Evolutionary conservation across 1,284 basidiomycete genomes (phyloP).

Genomic region (Microbotryum silenes-acaulis): DNA sequence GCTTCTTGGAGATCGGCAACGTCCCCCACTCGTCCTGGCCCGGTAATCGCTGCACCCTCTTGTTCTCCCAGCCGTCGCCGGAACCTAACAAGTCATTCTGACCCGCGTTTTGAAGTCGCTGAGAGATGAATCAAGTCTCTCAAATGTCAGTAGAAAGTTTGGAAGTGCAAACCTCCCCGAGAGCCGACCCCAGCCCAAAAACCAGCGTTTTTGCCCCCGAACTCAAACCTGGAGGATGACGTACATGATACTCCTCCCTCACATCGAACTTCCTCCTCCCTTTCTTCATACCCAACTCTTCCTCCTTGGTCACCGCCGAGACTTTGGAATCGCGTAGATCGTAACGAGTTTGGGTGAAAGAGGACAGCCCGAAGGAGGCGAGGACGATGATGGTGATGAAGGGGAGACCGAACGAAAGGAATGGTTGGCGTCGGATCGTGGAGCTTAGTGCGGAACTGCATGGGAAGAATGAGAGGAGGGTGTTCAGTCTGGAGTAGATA

Average conservation of each 20-base stretch:
- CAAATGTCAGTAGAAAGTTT: background rate
- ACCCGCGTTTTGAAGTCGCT: conserved; percentile 26
- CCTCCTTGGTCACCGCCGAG: conserved; percentile 66
- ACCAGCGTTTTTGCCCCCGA: too few relatives aligned
- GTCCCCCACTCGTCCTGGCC: conserved; percentile 37
- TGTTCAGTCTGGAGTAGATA: too few relatives aligned
- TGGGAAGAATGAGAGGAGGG: background rate
- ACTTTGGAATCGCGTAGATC: conserved; percentile 77
- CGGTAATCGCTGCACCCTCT: conserved; percentile 34
- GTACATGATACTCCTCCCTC: conserved; percentile 88
- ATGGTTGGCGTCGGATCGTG: conserved; percentile 42
- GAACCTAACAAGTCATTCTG: conserved; percentile 20
- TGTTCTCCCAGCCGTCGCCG: conserved; percentile 35
- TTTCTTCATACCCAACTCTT: conserved; percentile 70
- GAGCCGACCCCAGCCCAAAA: background rate
- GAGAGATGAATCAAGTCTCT: background rate
- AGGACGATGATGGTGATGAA: conserved; percentile 79
- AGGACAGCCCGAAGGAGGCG: conserved; percentile 74
- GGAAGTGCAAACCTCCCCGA: background rate
- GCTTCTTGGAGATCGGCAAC: conserved; percentile 27
- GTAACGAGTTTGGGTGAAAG: conserved; percentile 84
- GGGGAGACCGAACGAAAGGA: conserved; percentile 67
- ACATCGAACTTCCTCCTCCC: conserved; percentile 83
- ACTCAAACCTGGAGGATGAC: conserved; percentile 40
- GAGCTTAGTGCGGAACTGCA: conserved; percentile 13